Base-by-base conservation (phyloP, 306 rosid genomes). In the Ceratonia siliqua region DNA sequence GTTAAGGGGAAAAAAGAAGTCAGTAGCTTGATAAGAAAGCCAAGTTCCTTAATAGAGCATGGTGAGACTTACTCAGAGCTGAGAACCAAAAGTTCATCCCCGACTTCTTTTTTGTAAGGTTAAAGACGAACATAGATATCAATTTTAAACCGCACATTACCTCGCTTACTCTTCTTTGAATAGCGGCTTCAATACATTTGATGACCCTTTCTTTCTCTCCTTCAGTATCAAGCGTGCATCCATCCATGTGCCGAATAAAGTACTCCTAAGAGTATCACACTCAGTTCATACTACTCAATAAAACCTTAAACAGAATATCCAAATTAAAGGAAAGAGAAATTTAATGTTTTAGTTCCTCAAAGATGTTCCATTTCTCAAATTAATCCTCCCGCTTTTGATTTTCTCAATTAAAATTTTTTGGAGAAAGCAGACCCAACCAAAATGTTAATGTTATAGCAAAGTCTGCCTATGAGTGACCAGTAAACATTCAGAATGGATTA, bases 111-210 rank as follows among this genome's bases (percentile, higher is more conserved):
- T 39, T 50, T 15, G 43, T 25, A 72, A 68, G 43, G 25, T 32
- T 62, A 76, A 74, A 36, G 59, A 62, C 33, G 30, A 57, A 36
- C 42, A 45, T 32, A 20, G 8, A 75, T 52, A 24, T 27, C 59
- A 76, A 22, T 42, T 54, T 74, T 36, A 27, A 73, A 25, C 38
- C 49, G 17, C 43, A 39, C 42, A 80, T 78, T 56, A 83, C 94
- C 94, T 85, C 94, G 54, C 91, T 77, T 38, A 85, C 87, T 85
- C 91, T 72, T 87, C 94, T 85, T 28, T 54, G 84, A 77, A 89
- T 89, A 20, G 94, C 94, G 53, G 91, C 90, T 54, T 87, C 87
- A 22, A 89, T 80, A 62, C 94, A 89, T 85, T 87, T 82, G 72
- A 83, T 57, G 7, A 87, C 88, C 67, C 87, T 73, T 77, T 87